Base-by-base conservation (phyloP, 2,329 filamentous ascomycete genomes). In the Cladophialophora chaetospira region DNA sequence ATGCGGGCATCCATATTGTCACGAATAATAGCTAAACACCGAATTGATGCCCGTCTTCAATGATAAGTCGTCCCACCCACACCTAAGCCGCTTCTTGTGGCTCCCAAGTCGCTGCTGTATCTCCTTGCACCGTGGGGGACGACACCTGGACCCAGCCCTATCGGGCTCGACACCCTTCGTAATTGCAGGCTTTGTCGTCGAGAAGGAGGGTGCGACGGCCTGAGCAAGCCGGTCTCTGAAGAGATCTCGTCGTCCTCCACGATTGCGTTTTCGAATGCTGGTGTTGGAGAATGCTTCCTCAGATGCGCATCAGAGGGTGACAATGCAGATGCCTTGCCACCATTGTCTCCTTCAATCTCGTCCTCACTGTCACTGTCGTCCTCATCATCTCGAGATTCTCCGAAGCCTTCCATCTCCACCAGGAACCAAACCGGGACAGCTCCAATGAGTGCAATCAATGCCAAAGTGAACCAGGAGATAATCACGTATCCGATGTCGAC, bases 401-500 rank as follows among this genome's bases (percentile, higher is more conserved):
- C 73, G 72, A 90, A 77, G 0, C 89, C 89, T 6, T 90, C 84
- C 33, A 87, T 87, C 67, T 96, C 84, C 2, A 86, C 80, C 1
- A 95, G 81, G 74, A 85, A 88, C 70, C 86, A 89, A 0, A 88
- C 82, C 0, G 91, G 88, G 2, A 96, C 71, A 0, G 84, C 84
- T 15, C 88, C 88, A 1, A 91, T 45, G 0, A 82, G 60, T 0
- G 85, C 82, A 42, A 95, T 76, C 0, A 75, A 65, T 0, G 84
- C 80, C n/a, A 97, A 77, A 3, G 88, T 78, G 85, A 89, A 96
- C 82, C 89, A 97, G 0, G 92, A 87, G 0, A 88, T 76, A 49
- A 95, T 83, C 26, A 94, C 79, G 68, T 90, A 93, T 0, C 89
- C 89, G 26, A 80, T 76, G 66, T 88, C 83, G 1, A 91, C 84